Evolutionary conservation across 2,329 filamentous ascomycete species (phyloP), one percentile per base, ranked within the genome.

Genomic region (Phaeosphaeriaceae sp.): DNA sequence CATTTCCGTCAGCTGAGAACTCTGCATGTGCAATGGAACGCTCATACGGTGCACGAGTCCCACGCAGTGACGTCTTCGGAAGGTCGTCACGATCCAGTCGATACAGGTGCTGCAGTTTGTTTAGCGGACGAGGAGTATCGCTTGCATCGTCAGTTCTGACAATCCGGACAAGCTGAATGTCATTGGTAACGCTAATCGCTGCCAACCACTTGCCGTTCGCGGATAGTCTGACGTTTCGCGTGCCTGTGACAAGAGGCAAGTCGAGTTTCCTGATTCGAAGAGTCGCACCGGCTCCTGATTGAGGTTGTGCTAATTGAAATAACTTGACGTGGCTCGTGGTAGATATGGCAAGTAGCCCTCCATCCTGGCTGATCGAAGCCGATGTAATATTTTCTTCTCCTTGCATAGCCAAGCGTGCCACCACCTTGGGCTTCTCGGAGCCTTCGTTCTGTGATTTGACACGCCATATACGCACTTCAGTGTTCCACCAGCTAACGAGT

Each of bases 401-500:
- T 58, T 80, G 77, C 15, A 82, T 56, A 5, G 73, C 73, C 15
- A 82, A 62, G 44, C 75, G 73, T 21, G 76, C 76, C 11, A 80
- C 72, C 13, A 80, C 71, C 62, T 76, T 80, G 21, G 75, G 77
- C 54, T 71, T 77, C 48, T 85, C 81, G 59, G 69, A 73, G 63
- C 70, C 79, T 67, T 74, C 79, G 66, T 83, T 63, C 82, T 84
- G 61, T 80, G 69, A 65, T 57, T 79, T 78, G 74, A 91, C 79
- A 42, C 83, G 86, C 93, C 93, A 99, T 60, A 99, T 86, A 66
- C 90, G 89, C 49, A 98, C 83, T 74, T 96, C 91, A 55, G 90
- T 86, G 64, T 94, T 91, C 92, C 93, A 98, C 91, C 93, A 98
- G 75, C 91, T 92, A 70, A 95, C 86, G 24, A 99, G 80, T 21